Conservation (phyloP, 1,284 basidiomycete genomes). For the Apiotrichum veenhuisii region DNA sequence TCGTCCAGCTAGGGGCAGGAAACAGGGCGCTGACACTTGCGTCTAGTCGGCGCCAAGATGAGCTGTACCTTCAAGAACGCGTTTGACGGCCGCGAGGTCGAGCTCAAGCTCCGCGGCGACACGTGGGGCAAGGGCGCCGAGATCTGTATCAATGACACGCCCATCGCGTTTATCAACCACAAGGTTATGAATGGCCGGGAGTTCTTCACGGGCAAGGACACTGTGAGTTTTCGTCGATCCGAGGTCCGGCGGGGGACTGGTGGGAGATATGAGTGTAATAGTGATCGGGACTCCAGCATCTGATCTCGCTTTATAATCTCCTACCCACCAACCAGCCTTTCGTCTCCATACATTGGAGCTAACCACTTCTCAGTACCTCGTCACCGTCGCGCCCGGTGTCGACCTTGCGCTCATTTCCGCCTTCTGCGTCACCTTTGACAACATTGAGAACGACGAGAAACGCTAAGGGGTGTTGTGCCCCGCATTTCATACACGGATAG, state of each 20-base stretch:
- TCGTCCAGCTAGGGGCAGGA: not conserved
- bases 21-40: not conserved
- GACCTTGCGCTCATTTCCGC: constrained; percentile 50
- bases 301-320: no score
- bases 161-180: constrained; percentile 42
- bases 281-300: no score
- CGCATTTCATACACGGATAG: no score
- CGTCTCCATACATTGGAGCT: not conserved
- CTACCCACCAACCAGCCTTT: not conserved
- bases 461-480: no score
- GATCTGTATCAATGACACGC: constrained; percentile 26
- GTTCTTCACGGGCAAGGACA: constrained; percentile 39
- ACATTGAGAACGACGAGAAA: constrained; percentile 34
- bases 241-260: no score
- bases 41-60: constrained; percentile 42
- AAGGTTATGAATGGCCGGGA: constrained; percentile 34
- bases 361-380: constrained; percentile 34
- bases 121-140: constrained; percentile 41
- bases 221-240: no score
- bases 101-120: constrained; percentile 28
- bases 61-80: constrained; percentile 29
- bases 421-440: constrained; percentile 50
- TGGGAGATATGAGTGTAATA: no score
- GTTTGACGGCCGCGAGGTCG: not conserved
- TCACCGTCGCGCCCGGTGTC: constrained; percentile 49